A percentile compares a stretch with the other conserved stretches of the same genome.
Evolutionary conservation across 345 rosid genomes (phyloP).

Genomic region (Gossypium anomalum): DNA sequence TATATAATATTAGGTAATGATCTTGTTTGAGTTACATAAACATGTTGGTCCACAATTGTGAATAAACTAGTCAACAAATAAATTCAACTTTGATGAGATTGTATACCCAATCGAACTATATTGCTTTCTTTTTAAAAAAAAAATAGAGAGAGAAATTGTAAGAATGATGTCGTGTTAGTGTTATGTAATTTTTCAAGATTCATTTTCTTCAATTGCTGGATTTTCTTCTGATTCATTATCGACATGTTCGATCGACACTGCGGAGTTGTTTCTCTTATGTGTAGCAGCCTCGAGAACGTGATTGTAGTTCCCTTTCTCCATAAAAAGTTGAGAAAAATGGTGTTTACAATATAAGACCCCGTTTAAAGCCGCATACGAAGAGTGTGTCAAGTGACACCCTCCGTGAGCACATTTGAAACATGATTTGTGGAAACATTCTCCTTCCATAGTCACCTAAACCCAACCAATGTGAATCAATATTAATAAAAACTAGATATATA

Average conservation of each 20-base stretch:
- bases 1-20: not conserved
- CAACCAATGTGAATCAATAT: no score
- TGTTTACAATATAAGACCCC: conserved; percentile 91
- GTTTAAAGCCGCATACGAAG: conserved; percentile 85
- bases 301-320: conserved; percentile 87
- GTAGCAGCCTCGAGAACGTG: conserved; percentile 72
- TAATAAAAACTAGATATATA: no score
- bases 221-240: conserved; percentile 21
- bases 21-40: not conserved
- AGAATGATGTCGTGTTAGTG: not conserved
- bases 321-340: conserved; percentile 90
- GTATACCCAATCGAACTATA: not conserved
- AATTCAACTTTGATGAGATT: not conserved
- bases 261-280: conserved; percentile 55
- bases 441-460: conserved; percentile 70
- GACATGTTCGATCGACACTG: conserved; percentile 32
- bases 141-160: not conserved
- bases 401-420: conserved; percentile 98
- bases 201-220: not conserved
- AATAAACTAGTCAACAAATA: not conserved
- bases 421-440: conserved; percentile 88
- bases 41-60: not conserved
- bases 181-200: conserved; percentile 12
- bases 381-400: conserved; percentile 86
- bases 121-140: not conserved